Percentiles rank a stretch among this genome's conserved stretches.
These are phyloP conservation scores for Noccaea bulbosa DNA, from an alignment of 345 rosid genomes.

Conservation along the genomic window DNA sequence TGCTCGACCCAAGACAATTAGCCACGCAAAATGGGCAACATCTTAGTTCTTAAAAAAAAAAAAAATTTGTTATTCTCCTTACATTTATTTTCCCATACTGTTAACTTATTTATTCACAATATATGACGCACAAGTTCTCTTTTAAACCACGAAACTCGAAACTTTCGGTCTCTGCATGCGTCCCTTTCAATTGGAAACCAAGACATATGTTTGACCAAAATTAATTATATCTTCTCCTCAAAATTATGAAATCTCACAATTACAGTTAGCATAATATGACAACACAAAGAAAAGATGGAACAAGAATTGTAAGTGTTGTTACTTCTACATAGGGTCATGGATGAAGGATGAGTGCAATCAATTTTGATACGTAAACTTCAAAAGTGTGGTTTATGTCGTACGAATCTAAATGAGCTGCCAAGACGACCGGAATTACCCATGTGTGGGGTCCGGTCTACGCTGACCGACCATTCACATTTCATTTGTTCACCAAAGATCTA, in stretches of 20 bases:
- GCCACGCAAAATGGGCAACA: too few species aligned
- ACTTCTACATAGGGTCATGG: conserved; percentile 34
- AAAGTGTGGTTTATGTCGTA: conserved; percentile 27
- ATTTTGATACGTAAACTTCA: conserved; percentile 41
- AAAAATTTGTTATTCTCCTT: too few species aligned
- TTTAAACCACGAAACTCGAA: not conserved
- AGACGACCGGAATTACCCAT: conserved; percentile 19
- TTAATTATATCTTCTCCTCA: not conserved
- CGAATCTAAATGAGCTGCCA: conserved; percentile 33
- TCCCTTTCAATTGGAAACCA: not conserved
- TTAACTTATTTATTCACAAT: too few species aligned
- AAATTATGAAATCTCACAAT: not conserved
- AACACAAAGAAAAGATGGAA: conserved; percentile 24
- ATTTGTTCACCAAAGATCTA: conserved; percentile 36
- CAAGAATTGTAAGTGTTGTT: conserved; percentile 20
- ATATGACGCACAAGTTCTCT: too few species aligned
- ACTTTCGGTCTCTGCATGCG: not conserved
- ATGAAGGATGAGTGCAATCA: conserved; percentile 26
- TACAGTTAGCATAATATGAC: conserved; percentile 5
- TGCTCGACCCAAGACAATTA: too few species aligned
- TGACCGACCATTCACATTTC: conserved; percentile 39
- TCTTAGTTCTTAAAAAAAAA: too few species aligned
- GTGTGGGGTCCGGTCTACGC: conserved; percentile 38
- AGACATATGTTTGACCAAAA: not conserved
- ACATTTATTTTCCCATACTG: too few species aligned